Evolutionary conservation across 495 filamentous ascomycete genomes (phyloP).

Genomic region (Aspergillus steynii): DNA sequence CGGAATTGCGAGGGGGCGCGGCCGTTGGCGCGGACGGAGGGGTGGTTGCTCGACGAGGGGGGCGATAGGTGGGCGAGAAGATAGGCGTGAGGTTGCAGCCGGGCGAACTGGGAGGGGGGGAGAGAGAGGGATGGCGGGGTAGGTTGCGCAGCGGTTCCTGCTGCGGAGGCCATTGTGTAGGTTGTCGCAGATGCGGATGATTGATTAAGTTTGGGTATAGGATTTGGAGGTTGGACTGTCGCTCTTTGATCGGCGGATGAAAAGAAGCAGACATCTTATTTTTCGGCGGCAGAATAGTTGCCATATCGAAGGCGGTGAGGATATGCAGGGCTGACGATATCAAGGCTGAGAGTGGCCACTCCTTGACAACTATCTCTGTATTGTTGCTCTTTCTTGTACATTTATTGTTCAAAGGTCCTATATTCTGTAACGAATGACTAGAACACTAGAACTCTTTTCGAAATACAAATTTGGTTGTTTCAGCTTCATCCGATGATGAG

Average conservation of each 20-base stretch:
- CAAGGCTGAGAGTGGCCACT: neutral
- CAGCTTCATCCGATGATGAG: too few relatives aligned
- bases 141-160: slow-evolving; percentile 24
- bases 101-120: slow-evolving; percentile 80
- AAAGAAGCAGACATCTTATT: slow-evolving; percentile 26
- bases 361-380: neutral
- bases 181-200: neutral
- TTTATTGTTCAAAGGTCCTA: neutral
- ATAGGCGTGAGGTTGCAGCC: slow-evolving; percentile 84
- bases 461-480: too few relatives aligned
- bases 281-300: slow-evolving; percentile 38
- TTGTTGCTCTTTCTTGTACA: neutral
- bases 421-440: too few relatives aligned
- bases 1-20: slow-evolving; percentile 70
- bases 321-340: neutral
- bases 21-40: slow-evolving; percentile 74
- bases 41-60: slow-evolving; percentile 49
- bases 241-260: slow-evolving; percentile 1
- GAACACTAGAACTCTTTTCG: too few relatives aligned
- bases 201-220: neutral
- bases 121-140: slow-evolving; percentile 60
- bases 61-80: slow-evolving; percentile 82
- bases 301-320: slow-evolving; percentile 20
- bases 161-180: slow-evolving; percentile 22
- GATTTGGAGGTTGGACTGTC: neutral